Percentiles rank a stretch among this genome's conserved stretches.
Evolutionary conservation across 2,329 filamentous ascomycete genomes (phyloP).

Genomic region (Exophiala lecanii-corni): DNA sequence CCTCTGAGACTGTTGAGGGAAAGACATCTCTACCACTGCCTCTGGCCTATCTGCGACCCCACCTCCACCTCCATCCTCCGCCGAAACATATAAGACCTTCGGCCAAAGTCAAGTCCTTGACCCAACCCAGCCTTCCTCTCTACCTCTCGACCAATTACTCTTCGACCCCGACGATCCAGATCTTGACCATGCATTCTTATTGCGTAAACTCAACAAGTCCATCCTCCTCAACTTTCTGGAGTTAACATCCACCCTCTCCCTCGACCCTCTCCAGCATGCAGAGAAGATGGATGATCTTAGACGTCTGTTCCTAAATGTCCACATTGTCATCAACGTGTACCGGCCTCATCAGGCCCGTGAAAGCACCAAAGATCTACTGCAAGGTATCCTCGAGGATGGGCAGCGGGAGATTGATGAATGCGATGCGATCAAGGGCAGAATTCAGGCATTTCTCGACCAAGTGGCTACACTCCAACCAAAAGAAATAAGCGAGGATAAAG

Average conservation of each 20-base stretch:
- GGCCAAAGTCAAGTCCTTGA: conserved; percentile 66
- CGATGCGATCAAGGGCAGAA: conserved; percentile 64
- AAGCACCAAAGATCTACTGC: conserved; percentile 80
- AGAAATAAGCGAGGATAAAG: conserved; percentile 12
- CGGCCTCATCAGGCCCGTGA: conserved; percentile 88
- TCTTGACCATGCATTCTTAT: conserved; percentile 50
- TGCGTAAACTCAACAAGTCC: conserved; percentile 76
- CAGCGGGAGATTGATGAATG: conserved; percentile 74
- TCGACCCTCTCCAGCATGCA: conserved; percentile 48
- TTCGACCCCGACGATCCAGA: conserved; percentile 52
- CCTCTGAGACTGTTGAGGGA: conserved; percentile 33
- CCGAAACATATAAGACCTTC: conserved; percentile 69
- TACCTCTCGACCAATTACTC: conserved; percentile 51
- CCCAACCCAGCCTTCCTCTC: conserved; percentile 33
- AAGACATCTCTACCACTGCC: conserved; percentile 58
- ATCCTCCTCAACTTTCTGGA: conserved; percentile 86
- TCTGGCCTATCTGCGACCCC: conserved; percentile 78
- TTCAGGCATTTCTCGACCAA: conserved; percentile 45
- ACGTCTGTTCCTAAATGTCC: conserved; percentile 82
- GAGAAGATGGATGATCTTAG: conserved; percentile 73
- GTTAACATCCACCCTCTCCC: conserved; percentile 65
- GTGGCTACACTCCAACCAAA: conserved; percentile 16
- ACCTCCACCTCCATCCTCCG: conserved; percentile 56
- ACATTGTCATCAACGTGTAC: conserved; percentile 91
- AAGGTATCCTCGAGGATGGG: conserved; percentile 70